A percentile compares a stretch with the other conserved stretches of the same genome.
These are phyloP conservation scores for Secale cereale DNA, from an alignment of 176 grass and related monocot genomes.

Conservation along the genomic window DNA sequence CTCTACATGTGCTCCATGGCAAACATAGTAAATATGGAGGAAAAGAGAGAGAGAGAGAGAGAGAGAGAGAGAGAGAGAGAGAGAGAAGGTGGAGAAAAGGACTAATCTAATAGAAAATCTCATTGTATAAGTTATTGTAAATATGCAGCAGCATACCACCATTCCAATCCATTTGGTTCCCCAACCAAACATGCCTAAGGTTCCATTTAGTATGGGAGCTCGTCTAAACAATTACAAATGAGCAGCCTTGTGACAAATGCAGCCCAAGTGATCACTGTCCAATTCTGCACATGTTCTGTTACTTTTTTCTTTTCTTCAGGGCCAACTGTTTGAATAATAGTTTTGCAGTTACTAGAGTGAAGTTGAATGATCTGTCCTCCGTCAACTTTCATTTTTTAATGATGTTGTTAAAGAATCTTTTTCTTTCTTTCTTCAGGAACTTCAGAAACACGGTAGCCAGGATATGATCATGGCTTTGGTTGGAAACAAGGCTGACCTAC, in stretches of 20 bases:
- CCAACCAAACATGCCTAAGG: background rate
- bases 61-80: no score
- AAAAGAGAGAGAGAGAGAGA: no score
- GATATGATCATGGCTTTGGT: constrained; percentile 85
- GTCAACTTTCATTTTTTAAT: background rate
- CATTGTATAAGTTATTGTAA: no score
- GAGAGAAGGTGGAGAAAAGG: no score
- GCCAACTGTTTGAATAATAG: background rate
- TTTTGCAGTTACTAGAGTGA: background rate
- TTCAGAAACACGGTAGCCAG: constrained; percentile 82
- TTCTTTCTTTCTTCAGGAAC: constrained; percentile 46
- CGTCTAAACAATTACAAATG: background rate
- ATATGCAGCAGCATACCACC: no score
- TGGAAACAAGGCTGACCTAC: constrained; percentile 82
- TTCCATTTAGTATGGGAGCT: background rate
- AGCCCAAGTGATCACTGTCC: background rate
- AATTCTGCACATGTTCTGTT: background rate
- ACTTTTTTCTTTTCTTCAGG: background rate
- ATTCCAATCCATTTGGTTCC: no score
- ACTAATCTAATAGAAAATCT: no score
- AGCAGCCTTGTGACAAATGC: background rate
- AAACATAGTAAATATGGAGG: no score
- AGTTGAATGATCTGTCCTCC: background rate
- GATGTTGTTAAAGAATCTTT: background rate
- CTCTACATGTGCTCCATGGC: no score